Conservation (phyloP, 176 grass and related monocot genomes). For the Coix lacrymajobi region DNA sequence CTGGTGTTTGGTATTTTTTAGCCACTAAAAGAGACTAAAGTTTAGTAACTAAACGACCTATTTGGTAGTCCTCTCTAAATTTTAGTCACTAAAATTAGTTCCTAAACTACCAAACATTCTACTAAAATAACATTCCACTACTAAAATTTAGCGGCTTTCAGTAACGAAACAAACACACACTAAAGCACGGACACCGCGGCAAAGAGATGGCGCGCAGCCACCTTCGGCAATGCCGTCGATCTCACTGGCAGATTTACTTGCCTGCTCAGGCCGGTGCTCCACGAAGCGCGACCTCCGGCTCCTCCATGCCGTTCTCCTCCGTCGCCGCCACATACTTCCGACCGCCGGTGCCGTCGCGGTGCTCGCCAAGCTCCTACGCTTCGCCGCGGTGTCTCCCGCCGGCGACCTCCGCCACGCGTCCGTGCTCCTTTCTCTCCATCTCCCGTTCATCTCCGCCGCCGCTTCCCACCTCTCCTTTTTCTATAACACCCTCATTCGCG, state of each 20-base stretch:
- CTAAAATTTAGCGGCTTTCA: no score
- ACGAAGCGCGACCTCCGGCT: conserved; percentile 29
- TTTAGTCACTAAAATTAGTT: no score
- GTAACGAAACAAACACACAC: no score
- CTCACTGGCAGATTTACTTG: conserved; percentile 11
- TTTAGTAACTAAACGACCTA: no score
- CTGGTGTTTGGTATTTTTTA: no score
- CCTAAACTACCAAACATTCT: no score
- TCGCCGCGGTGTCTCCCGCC: conserved; percentile 48
- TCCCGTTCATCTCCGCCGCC: conserved; percentile 20
- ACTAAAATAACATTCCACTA: no score
- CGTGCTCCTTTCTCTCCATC: conserved; percentile 35
- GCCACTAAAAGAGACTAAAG: no score
- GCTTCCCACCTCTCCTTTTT: conserved; percentile 53
- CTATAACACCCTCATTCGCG: conserved; percentile 68
- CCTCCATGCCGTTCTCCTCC: conserved; percentile 40
- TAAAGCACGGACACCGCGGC: background rate
- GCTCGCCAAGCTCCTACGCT: conserved; percentile 60
- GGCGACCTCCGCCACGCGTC: conserved; percentile 45
- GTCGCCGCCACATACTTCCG: conserved; percentile 39
- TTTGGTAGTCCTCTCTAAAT: no score
- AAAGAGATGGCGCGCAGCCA: background rate
- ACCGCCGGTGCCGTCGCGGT: background rate
- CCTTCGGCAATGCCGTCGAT: conserved; percentile 11
- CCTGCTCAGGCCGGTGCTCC: conserved; percentile 20